Percentiles rank a stretch among this genome's conserved stretches.
phyloP scores from a whole-genome alignment of 1,284 basidiomycete species.

The Apiotrichum domesticum region DNA sequence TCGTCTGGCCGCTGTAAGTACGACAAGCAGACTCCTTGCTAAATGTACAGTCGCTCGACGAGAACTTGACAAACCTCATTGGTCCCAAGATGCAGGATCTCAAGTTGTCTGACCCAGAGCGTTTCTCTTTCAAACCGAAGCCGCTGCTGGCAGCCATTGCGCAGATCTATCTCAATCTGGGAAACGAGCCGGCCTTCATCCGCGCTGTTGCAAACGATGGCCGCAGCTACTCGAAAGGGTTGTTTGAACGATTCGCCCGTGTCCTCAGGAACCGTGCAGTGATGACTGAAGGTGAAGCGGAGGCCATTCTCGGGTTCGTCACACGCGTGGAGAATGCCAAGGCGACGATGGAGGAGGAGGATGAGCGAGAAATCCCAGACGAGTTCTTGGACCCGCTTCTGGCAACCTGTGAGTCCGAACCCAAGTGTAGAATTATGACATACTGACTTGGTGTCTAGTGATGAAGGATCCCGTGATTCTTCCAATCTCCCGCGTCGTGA shows the following conservation, averaged over 20 bases:
- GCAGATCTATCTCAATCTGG: conserved; percentile 86
- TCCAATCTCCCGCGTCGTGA: conserved; percentile 70
- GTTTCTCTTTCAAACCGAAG: conserved; percentile 83
- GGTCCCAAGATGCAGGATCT: conserved; percentile 71
- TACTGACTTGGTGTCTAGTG: conserved; percentile 52
- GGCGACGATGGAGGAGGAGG: conserved; percentile 66
- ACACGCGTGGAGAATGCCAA: conserved; percentile 78
- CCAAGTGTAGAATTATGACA: not conserved
- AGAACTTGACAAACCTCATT: conserved; percentile 83
- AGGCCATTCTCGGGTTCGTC: conserved; percentile 66
- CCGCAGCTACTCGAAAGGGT: conserved; percentile 75
- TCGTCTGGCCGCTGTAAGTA: conserved; percentile 80
- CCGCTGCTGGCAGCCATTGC: conserved; percentile 79
- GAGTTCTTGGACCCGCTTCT: conserved; percentile 65
- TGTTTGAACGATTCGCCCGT: conserved; percentile 74
- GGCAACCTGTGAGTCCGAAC: conserved; percentile 23
- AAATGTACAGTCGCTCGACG: conserved; percentile 58
- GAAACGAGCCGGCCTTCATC: conserved; percentile 73
- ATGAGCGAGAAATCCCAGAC: conserved; percentile 93
- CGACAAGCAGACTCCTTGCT: too few species aligned
- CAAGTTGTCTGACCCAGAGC: conserved; percentile 78
- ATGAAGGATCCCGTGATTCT: conserved; percentile 95
- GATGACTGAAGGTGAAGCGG: conserved; percentile 76
- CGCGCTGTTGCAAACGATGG: conserved; percentile 86
- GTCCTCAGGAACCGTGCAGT: conserved; percentile 64